These are phyloP conservation scores for Nakaseomyces delphensis DNA, from an alignment of 1,139 yeast species.

Conservation along the genomic window DNA sequence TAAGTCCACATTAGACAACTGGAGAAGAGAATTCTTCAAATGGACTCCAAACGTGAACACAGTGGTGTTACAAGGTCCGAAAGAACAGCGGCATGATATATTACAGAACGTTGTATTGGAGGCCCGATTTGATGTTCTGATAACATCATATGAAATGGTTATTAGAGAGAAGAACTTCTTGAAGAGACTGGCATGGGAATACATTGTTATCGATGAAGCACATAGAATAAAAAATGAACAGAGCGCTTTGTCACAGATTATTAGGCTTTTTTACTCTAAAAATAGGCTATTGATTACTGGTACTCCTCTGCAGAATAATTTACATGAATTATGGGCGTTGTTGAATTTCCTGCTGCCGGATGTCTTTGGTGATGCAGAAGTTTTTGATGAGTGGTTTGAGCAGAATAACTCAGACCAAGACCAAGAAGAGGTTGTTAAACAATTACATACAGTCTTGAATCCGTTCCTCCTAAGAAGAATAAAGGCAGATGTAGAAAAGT, in stretches of 20 bases:
- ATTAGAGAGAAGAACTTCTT: conserved; percentile 61
- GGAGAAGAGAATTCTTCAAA: conserved; percentile 66
- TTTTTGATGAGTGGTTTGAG: conserved; percentile 68
- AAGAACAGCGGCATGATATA: conserved; percentile 49
- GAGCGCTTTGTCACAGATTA: conserved; percentile 63
- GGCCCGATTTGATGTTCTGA: conserved; percentile 64
- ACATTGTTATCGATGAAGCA: conserved; percentile 72
- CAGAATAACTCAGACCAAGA: conserved; percentile 35
- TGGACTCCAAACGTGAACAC: conserved; percentile 76
- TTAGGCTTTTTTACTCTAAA: conserved; percentile 60
- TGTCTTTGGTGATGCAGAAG: conserved; percentile 64
- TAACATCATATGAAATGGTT: conserved; percentile 70
- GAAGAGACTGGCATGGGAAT: conserved; percentile 62
- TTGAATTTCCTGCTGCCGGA: conserved; percentile 69
- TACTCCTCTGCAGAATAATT: conserved; percentile 70
- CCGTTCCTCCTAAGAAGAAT: conserved; percentile 70
- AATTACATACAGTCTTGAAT: conserved; percentile 77
- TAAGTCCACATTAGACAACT: conserved; percentile 69
- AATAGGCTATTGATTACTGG: conserved; percentile 70
- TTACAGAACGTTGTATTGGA: conserved; percentile 44
- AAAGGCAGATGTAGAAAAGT: conserved; percentile 71
- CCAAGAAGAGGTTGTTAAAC: conserved; percentile 65
- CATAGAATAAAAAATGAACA: conserved; percentile 77
- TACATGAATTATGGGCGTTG: conserved; percentile 75
- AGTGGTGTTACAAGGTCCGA: conserved; percentile 64